Conservation (phyloP, 371 early-diverging fungal genomes). For the Funneliformis caledonium region DNA sequence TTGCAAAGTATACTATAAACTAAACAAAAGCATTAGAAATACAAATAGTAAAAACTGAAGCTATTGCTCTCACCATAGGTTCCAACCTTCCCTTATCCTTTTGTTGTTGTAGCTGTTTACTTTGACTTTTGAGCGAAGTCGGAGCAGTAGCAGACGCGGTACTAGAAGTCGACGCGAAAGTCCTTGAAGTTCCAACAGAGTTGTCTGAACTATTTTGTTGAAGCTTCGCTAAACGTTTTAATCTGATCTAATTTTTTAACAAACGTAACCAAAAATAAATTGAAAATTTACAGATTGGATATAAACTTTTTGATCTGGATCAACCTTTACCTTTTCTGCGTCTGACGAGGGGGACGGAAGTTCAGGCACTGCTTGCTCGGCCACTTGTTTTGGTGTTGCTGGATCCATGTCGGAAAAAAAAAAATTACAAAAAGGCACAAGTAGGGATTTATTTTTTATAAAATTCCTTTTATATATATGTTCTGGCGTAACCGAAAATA, state of each 20-base stretch:
- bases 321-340: constrained; percentile 32
- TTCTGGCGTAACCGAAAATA: not conserved
- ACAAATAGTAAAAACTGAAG: not conserved
- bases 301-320: constrained; percentile 1
- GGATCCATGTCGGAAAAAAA: constrained; percentile 5
- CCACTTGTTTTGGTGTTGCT: not conserved
- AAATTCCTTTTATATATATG: not conserved
- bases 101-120: not conserved
- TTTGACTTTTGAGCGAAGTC: not conserved
- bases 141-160: not conserved
- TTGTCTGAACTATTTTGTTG: not conserved
- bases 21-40: not conserved
- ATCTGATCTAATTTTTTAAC: constrained; percentile 10
- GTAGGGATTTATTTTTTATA: not conserved
- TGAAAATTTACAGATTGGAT: not conserved
- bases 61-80: not conserved
- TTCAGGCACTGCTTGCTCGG: not conserved
- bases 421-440: not conserved
- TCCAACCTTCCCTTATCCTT: not conserved
- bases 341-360: constrained; percentile 10
- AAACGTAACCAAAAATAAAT: not conserved
- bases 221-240: constrained; percentile 39
- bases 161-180: not conserved
- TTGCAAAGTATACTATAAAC: not conserved
- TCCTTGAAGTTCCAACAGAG: not conserved